These are phyloP conservation scores for Pinus taeda DNA, from an alignment of 75 land plant genomes.

Conservation along the genomic window DNA sequence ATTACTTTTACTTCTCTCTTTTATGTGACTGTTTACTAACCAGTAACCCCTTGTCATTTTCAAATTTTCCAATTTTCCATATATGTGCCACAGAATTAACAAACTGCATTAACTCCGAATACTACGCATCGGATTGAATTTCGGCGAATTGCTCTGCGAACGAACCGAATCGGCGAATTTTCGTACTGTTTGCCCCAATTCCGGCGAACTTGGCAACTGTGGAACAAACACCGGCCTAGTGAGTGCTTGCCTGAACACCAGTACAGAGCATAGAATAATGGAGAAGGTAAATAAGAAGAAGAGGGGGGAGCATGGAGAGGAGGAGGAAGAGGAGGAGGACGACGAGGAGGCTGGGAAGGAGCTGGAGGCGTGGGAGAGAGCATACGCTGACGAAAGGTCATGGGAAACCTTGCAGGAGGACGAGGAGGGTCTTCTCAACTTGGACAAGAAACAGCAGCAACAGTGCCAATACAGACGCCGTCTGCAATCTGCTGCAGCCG, in stretches of 20 bases:
- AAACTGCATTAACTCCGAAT: too few relatives aligned
- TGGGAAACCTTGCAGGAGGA: constrained; percentile 95
- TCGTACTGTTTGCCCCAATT: too few relatives aligned
- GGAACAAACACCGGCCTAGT: too few relatives aligned
- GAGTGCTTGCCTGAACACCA: too few relatives aligned
- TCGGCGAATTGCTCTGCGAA: constrained; percentile 11
- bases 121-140: too few relatives aligned
- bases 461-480: constrained; percentile 64
- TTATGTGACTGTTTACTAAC: too few relatives aligned
- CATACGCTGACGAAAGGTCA: constrained; percentile 93
- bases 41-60: too few relatives aligned
- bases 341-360: constrained; percentile 42
- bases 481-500: constrained; percentile 29
- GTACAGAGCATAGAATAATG: neutral
- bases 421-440: constrained; percentile 77
- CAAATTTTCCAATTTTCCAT: too few relatives aligned
- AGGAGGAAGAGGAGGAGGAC: constrained; percentile 76
- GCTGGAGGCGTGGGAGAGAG: constrained; percentile 87
- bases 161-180: neutral
- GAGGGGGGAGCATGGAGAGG: constrained; percentile 32
- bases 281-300: constrained; percentile 6
- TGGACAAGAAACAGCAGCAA: constrained; percentile 62
- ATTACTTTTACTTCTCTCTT: too few relatives aligned
- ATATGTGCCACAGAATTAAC: too few relatives aligned
- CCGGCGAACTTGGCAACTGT: constrained; percentile 20